Conservation (phyloP, 1,284 basidiomycete genomes). For the Leucoagaricus sp. region DNA sequence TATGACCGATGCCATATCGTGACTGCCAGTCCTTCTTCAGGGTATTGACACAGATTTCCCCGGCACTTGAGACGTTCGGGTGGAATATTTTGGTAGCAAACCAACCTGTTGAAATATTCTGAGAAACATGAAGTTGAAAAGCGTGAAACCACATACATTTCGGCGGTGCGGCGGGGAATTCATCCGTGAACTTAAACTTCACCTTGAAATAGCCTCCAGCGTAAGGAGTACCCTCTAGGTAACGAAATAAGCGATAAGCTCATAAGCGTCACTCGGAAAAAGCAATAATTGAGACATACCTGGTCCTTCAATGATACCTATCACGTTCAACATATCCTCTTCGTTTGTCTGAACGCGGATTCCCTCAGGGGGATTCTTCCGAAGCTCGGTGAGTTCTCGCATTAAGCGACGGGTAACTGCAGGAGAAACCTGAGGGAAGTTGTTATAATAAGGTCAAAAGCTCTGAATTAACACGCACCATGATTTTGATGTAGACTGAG, state of each 20-base stretch:
- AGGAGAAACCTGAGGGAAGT: slow-evolving; percentile 4
- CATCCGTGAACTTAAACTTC: slow-evolving; percentile 84
- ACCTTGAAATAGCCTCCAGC: slow-evolving; percentile 89
- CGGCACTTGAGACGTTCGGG: slow-evolving; percentile 87
- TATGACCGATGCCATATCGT: slow-evolving; percentile 88
- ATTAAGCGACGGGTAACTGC: slow-evolving; percentile 45
- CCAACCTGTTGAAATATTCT: slow-evolving; percentile 56
- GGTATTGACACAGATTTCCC: slow-evolving; percentile 97
- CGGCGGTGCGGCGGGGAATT: slow-evolving; percentile 89
- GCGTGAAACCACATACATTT: slow-evolving; percentile 68
- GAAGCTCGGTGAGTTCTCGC: slow-evolving; percentile 80
- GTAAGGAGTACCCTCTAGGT: slow-evolving; percentile 85
- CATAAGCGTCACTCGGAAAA: slow-evolving; percentile 4
- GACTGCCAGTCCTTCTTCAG: slow-evolving; percentile 97
- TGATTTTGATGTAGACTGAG: background rate
- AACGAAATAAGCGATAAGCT: slow-evolving; percentile 29
- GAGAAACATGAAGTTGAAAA: background rate
- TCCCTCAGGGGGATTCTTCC: slow-evolving; percentile 82
- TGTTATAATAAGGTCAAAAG: background rate
- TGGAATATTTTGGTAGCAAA: slow-evolving; percentile 95
- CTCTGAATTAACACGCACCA: background rate
- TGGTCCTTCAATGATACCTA: slow-evolving; percentile 79
- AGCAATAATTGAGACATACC: slow-evolving; percentile 45
- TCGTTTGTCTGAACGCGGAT: slow-evolving; percentile 84
- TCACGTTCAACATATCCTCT: slow-evolving; percentile 82